Evolutionary conservation across 2,329 filamentous ascomycete species (phyloP), one percentile per base, ranked within the genome.

Genomic region (Chaetomium globosum): DNA sequence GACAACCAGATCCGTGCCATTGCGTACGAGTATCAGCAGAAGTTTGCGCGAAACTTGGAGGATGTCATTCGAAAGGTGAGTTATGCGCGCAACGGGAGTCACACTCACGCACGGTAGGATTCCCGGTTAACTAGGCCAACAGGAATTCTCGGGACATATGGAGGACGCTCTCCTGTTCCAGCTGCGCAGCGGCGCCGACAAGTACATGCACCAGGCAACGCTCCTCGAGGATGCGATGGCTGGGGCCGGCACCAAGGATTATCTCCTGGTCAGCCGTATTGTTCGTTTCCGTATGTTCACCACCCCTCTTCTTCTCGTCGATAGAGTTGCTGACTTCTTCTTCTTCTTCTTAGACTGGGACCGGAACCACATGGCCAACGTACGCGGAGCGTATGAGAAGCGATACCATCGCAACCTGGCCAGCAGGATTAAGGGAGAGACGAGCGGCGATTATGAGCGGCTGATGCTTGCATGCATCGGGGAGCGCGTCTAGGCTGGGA

Each of bases 71-170:
- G 87, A 68, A 90, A 86, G 72, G 86, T 87, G 76, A 77, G 80
- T 74, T 28, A 2, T 43, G 5, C 39, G 16, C 12, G 9, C 26
- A 4, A 3, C 39, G 21, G 4, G n/a, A 6, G 26, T 39, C 5
- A 43, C 23, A n/a, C 39, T 36, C 16, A 7, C 13, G 16, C 39
- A 19, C 39, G 39, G 19, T 43, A 43, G 16, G 39, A 43, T n/a
- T n/a, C 39, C 16, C 16, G 39, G 28, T 31, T 39, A 28, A 43
- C 23, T 21, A 48, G 21, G 53, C 19, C 8, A 56, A 53, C 73
- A 88, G 79, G 88, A 95, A 73, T 97, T 97, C 78, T 91, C 89
- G 0, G 94, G 94, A 0, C 94, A 98, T 75, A 97, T 98, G 93
- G 83, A 93, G 75, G 86, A 91, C 19, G 92, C 92, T 0, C 83